These are phyloP conservation scores for Botrytis squamosa DNA, from an alignment of 2,329 filamentous ascomycete species.

Conservation along the genomic window DNA sequence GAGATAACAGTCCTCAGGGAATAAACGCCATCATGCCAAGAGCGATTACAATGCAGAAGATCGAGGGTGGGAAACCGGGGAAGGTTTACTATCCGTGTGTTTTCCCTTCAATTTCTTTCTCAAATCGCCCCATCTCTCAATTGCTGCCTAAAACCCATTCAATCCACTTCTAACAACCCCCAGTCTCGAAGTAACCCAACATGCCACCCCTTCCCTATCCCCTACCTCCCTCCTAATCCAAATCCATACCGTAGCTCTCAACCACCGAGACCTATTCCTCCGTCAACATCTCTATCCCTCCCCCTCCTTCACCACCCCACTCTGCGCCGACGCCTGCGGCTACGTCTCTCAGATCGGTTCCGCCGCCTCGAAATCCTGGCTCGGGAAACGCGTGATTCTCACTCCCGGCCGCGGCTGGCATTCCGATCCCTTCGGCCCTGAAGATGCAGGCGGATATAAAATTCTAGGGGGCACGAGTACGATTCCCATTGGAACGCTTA, in stretches of 20 bases:
- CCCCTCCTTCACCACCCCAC: slow-evolving; percentile 72
- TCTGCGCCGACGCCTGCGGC: slow-evolving; percentile 82
- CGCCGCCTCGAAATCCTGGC: slow-evolving; percentile 48
- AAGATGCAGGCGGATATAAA: slow-evolving; percentile 58
- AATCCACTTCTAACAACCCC: not conserved
- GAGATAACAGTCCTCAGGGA: not conserved
- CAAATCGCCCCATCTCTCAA: slow-evolving; percentile 29
- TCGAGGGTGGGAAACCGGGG: slow-evolving; percentile 75
- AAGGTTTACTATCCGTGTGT: slow-evolving; percentile 88
- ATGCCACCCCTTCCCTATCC: slow-evolving; percentile 62
- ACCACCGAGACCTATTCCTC: slow-evolving; percentile 94
- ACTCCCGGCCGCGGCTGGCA: slow-evolving; percentile 79
- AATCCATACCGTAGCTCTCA: slow-evolving; percentile 78
- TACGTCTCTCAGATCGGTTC: slow-evolving; percentile 65
- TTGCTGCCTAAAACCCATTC: slow-evolving; percentile 5
- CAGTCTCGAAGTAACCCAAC: slow-evolving; percentile 55
- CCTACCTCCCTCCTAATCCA: slow-evolving; percentile 70
- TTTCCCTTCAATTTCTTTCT: slow-evolving; percentile 42
- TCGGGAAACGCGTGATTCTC: slow-evolving; percentile 72
- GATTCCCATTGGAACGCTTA: slow-evolving; percentile 66
- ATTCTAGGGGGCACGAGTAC: slow-evolving; percentile 69
- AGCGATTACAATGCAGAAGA: slow-evolving; percentile 52
- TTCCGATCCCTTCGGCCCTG: slow-evolving; percentile 68
- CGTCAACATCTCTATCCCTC: slow-evolving; percentile 88
- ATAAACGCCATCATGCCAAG: slow-evolving; percentile 31